Evolutionary conservation across 2,329 filamentous ascomycete genomes (phyloP), one percentile per base, ranked within the genome.

Genomic region (Aspergillus sp.): DNA sequence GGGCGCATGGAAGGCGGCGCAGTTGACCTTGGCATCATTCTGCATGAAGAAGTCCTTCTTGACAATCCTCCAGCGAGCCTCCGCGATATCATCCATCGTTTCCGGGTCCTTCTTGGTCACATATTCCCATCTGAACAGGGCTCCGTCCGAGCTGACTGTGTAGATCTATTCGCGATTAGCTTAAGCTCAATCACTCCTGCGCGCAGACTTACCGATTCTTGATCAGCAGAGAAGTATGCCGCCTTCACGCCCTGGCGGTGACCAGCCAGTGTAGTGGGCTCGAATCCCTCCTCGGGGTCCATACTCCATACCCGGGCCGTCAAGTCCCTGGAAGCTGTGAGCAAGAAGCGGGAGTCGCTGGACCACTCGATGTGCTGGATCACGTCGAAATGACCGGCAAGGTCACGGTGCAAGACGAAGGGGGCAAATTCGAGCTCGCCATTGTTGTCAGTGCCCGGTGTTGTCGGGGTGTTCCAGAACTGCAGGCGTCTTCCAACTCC

Each of bases 81-180:
- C 87, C 0, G 86, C 84, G 60, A 87, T 84, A 41, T 86, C 82
- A 19, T 86, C 85, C 55, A 84, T 82, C 3, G 81, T 80, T 73
- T 88, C 87, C 54, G 86, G 82, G 56, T 88, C 85, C 41, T 85
- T 79, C 72, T 87, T 82, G 59, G 85, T 73, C 58, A 87, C 85
- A 76, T 95, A 99, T 72, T 91, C 88, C 95, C 95, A 99, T 65
- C 91, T 86, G 71, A 98, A 98, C 0, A 98, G 84, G 2, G 95
- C 93, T n/a, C 95, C 96, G 75, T 99, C 96, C 75, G 96, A 96
- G 78, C 94, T 97, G 65, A 97, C 87, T 0, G 95, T 98, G 74
- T 95, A 99, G 57, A 99, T 96, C 52, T 82, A 67, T 5, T 38
- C 25, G 15, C 3, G 9, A 47, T 72, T 63, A 74, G 65, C 43